Percentiles rank a stretch among this genome's conserved stretches.
Evolutionary conservation across 176 grass and related monocot species (phyloP).

Genomic region (Carex pumila): DNA sequence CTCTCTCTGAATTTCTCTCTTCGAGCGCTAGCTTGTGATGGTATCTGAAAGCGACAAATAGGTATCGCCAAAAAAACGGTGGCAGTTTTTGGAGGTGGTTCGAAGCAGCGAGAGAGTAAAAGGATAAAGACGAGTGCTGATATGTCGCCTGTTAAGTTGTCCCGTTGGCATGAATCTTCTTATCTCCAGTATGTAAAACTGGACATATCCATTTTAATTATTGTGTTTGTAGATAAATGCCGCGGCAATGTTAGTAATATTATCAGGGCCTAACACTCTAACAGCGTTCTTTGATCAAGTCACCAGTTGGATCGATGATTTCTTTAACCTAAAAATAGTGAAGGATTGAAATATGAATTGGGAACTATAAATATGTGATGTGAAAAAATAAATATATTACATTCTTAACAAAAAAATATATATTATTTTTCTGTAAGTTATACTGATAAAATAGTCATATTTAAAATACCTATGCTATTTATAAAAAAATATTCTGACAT

Average conservation of each 20-base stretch:
- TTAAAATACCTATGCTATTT: neutral
- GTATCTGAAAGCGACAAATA: neutral
- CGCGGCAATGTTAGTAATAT: no score
- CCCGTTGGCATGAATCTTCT: neutral
- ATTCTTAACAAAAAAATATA: neutral
- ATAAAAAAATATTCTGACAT: neutral
- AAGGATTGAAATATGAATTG: neutral
- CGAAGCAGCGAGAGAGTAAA: neutral
- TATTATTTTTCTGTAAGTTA: neutral
- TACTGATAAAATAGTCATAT: neutral
- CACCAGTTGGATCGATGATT: neutral
- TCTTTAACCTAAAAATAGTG: neutral
- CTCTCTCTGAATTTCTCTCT: neutral
- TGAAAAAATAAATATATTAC: neutral
- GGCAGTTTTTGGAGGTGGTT: neutral
- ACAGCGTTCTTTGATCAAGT: neutral
- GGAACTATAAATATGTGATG: neutral
- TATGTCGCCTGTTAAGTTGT: neutral
- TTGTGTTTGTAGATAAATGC: neutral
- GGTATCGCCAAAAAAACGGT: neutral
- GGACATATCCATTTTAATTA: neutral
- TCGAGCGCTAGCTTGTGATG: neutral
- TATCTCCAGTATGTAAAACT: neutral
- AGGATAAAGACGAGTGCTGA: constrained; percentile 11
- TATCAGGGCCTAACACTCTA: neutral